Base-by-base conservation (phyloP, 2,329 filamentous ascomycete species). In the Emydomyces testavorans region DNA sequence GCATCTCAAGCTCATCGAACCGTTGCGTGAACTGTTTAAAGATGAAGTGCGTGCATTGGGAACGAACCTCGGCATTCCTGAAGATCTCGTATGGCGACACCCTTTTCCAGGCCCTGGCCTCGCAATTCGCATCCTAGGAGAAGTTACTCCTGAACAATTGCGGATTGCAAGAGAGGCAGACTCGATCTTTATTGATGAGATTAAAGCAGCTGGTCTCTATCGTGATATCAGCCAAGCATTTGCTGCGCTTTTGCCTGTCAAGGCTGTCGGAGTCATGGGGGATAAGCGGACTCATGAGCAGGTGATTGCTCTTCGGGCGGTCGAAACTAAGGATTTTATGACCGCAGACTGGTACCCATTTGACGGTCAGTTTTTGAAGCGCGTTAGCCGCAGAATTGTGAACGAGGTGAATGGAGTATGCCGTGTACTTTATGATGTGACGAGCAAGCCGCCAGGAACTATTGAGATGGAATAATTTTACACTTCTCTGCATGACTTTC, bases 31-130 rank as follows among this genome's bases (percentile, higher is more conserved):
- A 61, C 71, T 88, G 34, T 87, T 86, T 75, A 89, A 89, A 63
- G 82, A 89, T 56, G 83, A 89, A 67, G 83, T 85, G 26, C 75
- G 82, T 52, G 65, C 72, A 55, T 66, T 86, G 2, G 82, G 83
- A 16, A 77, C 74, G 13, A 71, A 82, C 50, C 71, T 87, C 1
- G 79, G 80, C n/a, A 83, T 87, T 50, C 73, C 78, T 28, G 74
- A 83, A 52, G 75, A 84, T n/a, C 77, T 87, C n/a, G 79, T 87
- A 51, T 84, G 80, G 79, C 71, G 84, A 36, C 83, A 87, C 58
- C 82, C 83, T 8, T 87, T 86, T 72, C 83, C 82, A 0, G 82
- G 82, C 31, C 80, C 79, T 7, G 78, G 79, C 41, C 78, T 90
- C 50, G 84, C 75, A 3, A 82, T 89, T 56, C 75, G 84, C 39